Percentiles rank a stretch among this genome's conserved stretches.
Evolutionary conservation across 78 protist genomes (phyloP).

Genomic region (Chrysochromulina parva): DNA sequence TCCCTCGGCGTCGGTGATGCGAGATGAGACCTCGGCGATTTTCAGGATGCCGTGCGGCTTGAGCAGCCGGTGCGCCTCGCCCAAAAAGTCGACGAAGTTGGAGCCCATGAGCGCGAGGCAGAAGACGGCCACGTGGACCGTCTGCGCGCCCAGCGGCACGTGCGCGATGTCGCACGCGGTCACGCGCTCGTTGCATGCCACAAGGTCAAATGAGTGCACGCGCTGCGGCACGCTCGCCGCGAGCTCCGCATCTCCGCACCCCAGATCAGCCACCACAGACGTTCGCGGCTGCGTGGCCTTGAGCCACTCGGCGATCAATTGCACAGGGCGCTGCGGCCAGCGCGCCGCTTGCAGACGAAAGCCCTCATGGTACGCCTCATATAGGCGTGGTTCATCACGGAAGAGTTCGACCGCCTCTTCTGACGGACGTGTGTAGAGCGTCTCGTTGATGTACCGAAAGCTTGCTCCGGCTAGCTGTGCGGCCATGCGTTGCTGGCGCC

Average conservation of each 20-base stretch:
- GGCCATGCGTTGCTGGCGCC: background rate
- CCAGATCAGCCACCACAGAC: constrained; percentile 49
- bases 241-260: constrained; percentile 62
- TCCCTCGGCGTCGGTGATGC: background rate
- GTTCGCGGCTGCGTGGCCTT: background rate
- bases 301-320: background rate
- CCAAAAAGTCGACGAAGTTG: constrained; percentile 43
- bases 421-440: constrained; percentile 26
- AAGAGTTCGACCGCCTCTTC: background rate
- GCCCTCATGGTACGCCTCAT: constrained; percentile 53
- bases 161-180: constrained; percentile 51
- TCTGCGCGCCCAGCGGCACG: constrained; percentile 9
- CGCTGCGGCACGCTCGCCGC: background rate
- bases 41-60: background rate
- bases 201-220: constrained; percentile 51
- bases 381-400: constrained; percentile 6
- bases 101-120: constrained; percentile 64
- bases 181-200: constrained; percentile 8
- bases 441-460: constrained; percentile 52
- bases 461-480: constrained; percentile 41
- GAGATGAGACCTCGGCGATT: constrained; percentile 40
- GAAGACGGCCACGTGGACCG: constrained; percentile 43
- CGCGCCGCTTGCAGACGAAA: constrained; percentile 17
- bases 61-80: constrained; percentile 52
- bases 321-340: constrained; percentile 37